These are phyloP conservation scores for Brachypodium distachyon DNA, from an alignment of 202 grass and related monocot species.

Conservation along the genomic window DNA sequence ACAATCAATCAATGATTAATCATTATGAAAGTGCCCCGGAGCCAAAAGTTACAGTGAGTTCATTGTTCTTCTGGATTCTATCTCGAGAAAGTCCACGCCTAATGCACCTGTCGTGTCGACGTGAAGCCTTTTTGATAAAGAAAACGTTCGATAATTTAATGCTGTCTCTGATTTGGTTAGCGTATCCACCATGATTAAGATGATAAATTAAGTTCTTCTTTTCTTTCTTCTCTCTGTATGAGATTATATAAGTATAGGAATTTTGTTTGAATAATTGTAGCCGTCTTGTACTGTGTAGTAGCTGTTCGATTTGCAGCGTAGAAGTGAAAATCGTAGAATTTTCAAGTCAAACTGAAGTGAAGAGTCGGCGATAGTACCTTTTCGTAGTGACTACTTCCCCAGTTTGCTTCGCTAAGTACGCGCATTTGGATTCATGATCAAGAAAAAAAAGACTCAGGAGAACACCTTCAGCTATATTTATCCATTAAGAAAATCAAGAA, in stretches of 20 bases:
- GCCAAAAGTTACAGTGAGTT: conserved; percentile 39
- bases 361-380: too few relatives aligned
- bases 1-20: too few relatives aligned
- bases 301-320: not conserved
- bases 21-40: conserved; percentile 17
- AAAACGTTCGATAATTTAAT: not conserved
- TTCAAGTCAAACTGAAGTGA: too few relatives aligned
- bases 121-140: not conserved
- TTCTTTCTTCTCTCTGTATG: not conserved
- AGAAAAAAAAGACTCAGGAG: too few relatives aligned
- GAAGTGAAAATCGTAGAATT: too few relatives aligned
- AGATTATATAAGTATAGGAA: not conserved
- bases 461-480: too few relatives aligned
- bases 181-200: not conserved
- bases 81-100: conserved; percentile 20
- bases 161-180: not conserved
- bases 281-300: not conserved
- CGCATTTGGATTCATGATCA: too few relatives aligned
- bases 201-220: too few relatives aligned
- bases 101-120: conserved; percentile 2
- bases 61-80: conserved; percentile 11
- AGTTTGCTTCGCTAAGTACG: too few relatives aligned
- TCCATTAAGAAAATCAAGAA: too few relatives aligned
- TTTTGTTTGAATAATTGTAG: not conserved
- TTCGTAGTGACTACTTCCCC: too few relatives aligned